phyloP scores from a whole-genome alignment of 345 rosid species.

The Brassica incana region DNA sequence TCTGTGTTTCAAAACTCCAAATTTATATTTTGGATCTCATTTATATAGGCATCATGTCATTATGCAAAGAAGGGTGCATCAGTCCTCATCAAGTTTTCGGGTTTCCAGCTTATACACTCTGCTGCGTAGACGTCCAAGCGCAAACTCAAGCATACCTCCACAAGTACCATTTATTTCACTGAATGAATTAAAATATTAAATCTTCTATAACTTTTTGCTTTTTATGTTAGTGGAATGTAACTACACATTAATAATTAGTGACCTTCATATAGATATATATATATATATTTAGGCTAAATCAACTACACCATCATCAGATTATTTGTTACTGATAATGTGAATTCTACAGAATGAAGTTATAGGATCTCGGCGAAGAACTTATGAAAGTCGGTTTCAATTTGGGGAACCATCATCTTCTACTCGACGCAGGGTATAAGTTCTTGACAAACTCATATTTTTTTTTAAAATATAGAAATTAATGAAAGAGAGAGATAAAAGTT shows the following conservation, averaged over 20 bases:
- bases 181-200: not conserved
- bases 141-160: not conserved
- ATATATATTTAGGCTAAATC: not conserved
- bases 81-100: not conserved
- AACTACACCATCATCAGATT: not conserved
- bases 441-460: not conserved
- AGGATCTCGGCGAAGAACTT: not conserved
- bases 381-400: not conserved
- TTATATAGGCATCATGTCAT: not conserved
- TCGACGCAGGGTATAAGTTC: conserved; percentile 20
- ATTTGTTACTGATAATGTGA: not conserved
- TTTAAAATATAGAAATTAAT: not conserved
- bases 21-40: not conserved
- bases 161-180: conserved; percentile 1
- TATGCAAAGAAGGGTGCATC: not conserved
- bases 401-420: conserved; percentile 10
- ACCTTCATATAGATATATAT: not conserved
- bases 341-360: not conserved
- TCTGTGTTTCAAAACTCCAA: not conserved
- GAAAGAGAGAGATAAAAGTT: not conserved
- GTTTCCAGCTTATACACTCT: not conserved
- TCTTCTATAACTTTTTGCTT: not conserved
- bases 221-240: not conserved
- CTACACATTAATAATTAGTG: not conserved
- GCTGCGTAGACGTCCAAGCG: not conserved